Evolutionary conservation across 768 basidiomycete genomes (phyloP), one percentile per base, ranked within the genome.

Genomic region (Cyclocybe aegerita): DNA sequence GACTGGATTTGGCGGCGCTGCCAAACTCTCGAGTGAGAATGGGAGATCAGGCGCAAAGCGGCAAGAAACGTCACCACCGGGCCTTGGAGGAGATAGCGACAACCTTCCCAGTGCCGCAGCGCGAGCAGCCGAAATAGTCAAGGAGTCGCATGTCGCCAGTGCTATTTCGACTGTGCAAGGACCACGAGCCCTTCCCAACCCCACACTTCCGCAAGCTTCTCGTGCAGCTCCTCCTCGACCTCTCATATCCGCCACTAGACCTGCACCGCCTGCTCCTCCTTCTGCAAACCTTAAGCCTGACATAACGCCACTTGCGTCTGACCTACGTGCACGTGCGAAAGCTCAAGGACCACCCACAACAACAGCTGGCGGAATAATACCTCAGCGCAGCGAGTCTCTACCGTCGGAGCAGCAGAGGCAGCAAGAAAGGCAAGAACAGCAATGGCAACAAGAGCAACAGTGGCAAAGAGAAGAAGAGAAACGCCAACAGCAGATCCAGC

Each of bases 1-100:
- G 1, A 95, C 93, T 2, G 96, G 96, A 2, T 81, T 97, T 14
- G 96, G 86, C 31, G 95, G 94, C 8, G 63, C 82, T 33, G 67
- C 70, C 33, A 82, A 80, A 63, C 55, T 65, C 15, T 23, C 23
- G 23, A 50, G 44, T 17, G 65, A 65, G 36, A 60, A 66, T 39
- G 57, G 61, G 16, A 56, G 64, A 39, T 63, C 65, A 36, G 39
- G 51, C 12, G 62, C 63, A 11, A 67, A 71, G 55, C 71, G 76
- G 14, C 72, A 70, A 54, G 76, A 78, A 33, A 68, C 73, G 1
- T 67, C 76, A 3, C 73, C 75, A 16, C 65, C 75, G 8, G 71
- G 69, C 31, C 63, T 75, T 31, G 74, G 72, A 33, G 62, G 68
- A 17, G 70, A 77, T 36, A 73, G 64, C 32, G 73, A 77, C 36